phyloP scores from a whole-genome alignment of 768 basidiomycete species.

The Panaeolus papilionaceus region DNA sequence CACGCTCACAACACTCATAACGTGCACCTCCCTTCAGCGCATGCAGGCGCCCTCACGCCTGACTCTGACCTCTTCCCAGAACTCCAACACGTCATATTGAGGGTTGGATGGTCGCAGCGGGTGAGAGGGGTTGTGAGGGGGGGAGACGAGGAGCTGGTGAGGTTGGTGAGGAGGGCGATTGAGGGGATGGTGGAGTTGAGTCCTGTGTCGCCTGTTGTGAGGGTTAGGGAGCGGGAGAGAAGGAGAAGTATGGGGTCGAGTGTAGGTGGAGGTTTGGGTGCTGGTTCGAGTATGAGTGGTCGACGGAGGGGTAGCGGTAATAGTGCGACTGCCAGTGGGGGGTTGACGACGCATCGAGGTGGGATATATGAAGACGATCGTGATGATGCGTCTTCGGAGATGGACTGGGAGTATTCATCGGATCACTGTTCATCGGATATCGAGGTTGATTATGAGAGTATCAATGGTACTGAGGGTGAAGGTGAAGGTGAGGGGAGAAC shows the following conservation, averaged over 20 bases:
- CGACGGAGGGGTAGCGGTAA: not conserved
- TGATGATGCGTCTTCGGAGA: not conserved
- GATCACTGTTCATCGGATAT: not conserved
- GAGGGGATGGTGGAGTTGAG: conserved; percentile 2
- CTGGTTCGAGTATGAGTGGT: not conserved
- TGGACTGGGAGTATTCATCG: not conserved
- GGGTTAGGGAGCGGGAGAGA: not conserved
- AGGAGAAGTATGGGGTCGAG: not conserved
- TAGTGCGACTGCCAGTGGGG: not conserved
- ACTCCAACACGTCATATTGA: not conserved
- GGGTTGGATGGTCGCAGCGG: not conserved
- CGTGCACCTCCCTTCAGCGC: not conserved
- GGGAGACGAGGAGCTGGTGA: not conserved
- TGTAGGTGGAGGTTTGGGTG: not conserved
- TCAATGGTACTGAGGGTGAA: not conserved
- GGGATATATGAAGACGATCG: not conserved
- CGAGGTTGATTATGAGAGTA: not conserved
- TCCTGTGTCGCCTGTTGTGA: no score
- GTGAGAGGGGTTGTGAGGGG: not conserved
- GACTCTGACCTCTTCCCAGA: not conserved
- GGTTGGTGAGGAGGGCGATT: not conserved
- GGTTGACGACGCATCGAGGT: no score
- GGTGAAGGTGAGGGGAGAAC: not conserved
- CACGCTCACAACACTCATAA: not conserved
- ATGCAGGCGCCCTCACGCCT: not conserved